Evolutionary conservation across 78 protist genomes (phyloP), one percentile per base, ranked within the genome.

Genomic region (Thecamonas trahens): DNA sequence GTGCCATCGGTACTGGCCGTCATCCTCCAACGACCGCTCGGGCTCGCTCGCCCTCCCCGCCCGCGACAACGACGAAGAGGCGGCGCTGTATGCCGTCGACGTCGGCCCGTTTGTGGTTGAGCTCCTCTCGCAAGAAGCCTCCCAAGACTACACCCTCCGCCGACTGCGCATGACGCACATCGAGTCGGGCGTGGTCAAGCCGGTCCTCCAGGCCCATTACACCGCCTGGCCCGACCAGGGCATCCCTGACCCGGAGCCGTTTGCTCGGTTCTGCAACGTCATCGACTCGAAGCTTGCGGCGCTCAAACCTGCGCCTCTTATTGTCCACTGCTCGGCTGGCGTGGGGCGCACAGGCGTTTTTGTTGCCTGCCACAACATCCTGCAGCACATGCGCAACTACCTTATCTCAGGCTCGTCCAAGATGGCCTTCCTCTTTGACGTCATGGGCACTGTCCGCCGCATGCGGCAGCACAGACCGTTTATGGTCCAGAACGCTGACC

Each of bases 291-390:
- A n/a, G n/a, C n/a, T n/a, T 0, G 2, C 31, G 53, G 65, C 5
- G 42, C 3, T 3, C 66, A 44, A 54, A 1, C 20, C 13, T 3
- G 61, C 37, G 22, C 89, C 89, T 5, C 15, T 64, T 1, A 39
- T 79, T 2, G 81, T 78, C 13, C 89, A 84, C 61, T 84, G 89
- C 70, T 14, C 61, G 11, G 89, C 84, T 4, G 89, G 89, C 11
- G 67, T 84, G 26, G 89, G 89, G 8, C 74, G 89, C 17, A 74
- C 85, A 7, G 89, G 89, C 14, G 65, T 62, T 57, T 65, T 72
- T 59, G 55, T 72, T 0, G 77, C 70, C 15, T 2, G 53, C 40
- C 85, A 83, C 61, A 49, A 37, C 14, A 6, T 2, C 42, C 15
- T 70, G 60, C 26, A 44, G 55, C 32, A n/a, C 22, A 38, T 57